These are phyloP conservation scores for Williopsis jadinii DNA, from an alignment of 1,139 yeast species.

Conservation along the genomic window DNA sequence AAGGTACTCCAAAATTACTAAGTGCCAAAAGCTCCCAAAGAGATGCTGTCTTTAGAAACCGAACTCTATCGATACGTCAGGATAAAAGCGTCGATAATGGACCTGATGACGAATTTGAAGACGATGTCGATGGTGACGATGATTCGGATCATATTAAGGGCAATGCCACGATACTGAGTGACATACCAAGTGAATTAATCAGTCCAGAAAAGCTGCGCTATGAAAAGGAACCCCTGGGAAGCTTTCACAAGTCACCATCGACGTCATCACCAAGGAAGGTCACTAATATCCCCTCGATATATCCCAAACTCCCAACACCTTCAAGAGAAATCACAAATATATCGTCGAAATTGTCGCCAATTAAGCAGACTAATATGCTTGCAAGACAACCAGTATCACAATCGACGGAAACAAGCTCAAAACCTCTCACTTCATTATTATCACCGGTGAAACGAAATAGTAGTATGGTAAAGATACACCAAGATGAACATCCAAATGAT, in stretches of 20 bases:
- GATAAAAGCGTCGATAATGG: neutral
- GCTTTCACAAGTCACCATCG: no score
- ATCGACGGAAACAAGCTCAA: constrained; percentile 1
- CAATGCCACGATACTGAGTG: constrained; percentile 16
- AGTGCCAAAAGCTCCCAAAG: constrained; percentile 4
- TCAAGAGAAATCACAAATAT: no score
- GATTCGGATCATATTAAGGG: neutral
- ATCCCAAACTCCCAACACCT: no score
- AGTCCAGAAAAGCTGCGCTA: constrained; percentile 20
- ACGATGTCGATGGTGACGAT: constrained; percentile 2
- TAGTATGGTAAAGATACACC: neutral
- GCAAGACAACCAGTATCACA: constrained; percentile 1
- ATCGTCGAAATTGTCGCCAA: no score
- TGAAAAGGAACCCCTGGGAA: no score
- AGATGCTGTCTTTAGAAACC: neutral
- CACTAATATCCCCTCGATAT: no score
- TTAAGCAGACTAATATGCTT: no score
- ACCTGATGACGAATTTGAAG: constrained; percentile 3
- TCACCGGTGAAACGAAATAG: neutral
- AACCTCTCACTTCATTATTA: neutral
- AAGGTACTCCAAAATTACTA: constrained; percentile 16
- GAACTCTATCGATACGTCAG: neutral
- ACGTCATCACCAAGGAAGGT: no score
- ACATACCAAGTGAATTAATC: constrained; percentile 18
- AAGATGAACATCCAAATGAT: neutral